Evolutionary conservation across 306 rosid genomes (phyloP), one percentile per base, ranked within the genome.

Genomic region (Cucurbita pepo): DNA sequence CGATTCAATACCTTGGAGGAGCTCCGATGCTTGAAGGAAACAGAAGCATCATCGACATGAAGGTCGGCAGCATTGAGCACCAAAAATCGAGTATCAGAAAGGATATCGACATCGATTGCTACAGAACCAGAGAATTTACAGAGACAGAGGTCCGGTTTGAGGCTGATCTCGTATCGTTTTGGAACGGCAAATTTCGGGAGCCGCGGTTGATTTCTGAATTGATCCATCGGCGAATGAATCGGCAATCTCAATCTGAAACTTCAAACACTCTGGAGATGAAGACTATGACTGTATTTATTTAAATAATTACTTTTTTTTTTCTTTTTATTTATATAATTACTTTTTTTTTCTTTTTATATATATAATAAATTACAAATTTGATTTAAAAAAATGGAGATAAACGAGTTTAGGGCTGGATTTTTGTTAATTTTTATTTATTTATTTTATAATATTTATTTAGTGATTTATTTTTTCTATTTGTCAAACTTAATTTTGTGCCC

Each of bases 171-270:
- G 83, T 94, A 94, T 48, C 91, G 86, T 51, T 90, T 87, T 0
- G 99, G 98, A 69, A 86, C 79, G 43, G 95, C 97, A 82, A 94
- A 94, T 76, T 87, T 87, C 0, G 99, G 99, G 5, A 94, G 96
- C 18, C 96, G 97, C 45, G 99, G 82, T 38, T 91, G 88, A 10
- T 92, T 95, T 78, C 74, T 86, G 95, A 94, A 94, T 73, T 86
- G 87, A 63, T 89, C 97, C 99, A 94, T 93, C 3, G 43, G 12
- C 18, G 70, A 40, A 15, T 21, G 62, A 56, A 30, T 34, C 38
- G 10, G 43, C 34, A 30, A 59, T 30, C n/a, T 63, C 51, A n/a
- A 63, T 10, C 51, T 18, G 51, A 63, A n/a, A 63, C 1, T 63
- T 15, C 21, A 37, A 61, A 8, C 45, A 15, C 70, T 8, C 10